phyloP scores from a whole-genome alignment of 805 yeast genomes.

The Yamadazyma akitaensis region DNA sequence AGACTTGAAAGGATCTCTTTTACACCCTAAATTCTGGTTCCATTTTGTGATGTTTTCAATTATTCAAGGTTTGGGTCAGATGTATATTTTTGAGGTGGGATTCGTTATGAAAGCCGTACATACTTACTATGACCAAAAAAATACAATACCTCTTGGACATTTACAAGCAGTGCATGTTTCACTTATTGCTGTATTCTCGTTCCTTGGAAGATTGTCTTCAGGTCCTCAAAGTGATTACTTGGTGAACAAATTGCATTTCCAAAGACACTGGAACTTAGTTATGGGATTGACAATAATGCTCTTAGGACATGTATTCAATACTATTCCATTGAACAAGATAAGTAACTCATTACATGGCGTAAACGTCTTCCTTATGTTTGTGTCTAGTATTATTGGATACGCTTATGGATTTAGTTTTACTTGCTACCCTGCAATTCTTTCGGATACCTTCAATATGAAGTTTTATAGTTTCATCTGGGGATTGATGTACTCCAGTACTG shows the following conservation, averaged over 20 bases:
- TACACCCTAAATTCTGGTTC: slow-evolving; percentile 29
- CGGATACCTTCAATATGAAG: slow-evolving; percentile 32
- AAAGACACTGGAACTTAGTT: slow-evolving; percentile 32
- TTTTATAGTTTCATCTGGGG: slow-evolving; percentile 36
- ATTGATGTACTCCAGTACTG: slow-evolving; percentile 29
- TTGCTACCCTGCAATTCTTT: slow-evolving; percentile 31
- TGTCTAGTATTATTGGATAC: slow-evolving; percentile 28
- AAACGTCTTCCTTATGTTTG: slow-evolving; percentile 20
- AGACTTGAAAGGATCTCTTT: slow-evolving; percentile 20
- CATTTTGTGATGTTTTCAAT: slow-evolving; percentile 30
- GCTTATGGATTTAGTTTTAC: slow-evolving; percentile 35
- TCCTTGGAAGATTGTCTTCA: slow-evolving; percentile 28
- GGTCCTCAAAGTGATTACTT: slow-evolving; percentile 31
- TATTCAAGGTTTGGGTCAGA: slow-evolving; percentile 37
- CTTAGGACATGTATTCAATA: slow-evolving; percentile 23
- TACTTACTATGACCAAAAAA: slow-evolving; percentile 14
- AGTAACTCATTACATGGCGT: slow-evolving; percentile 13
- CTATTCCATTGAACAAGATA: slow-evolving; percentile 15
- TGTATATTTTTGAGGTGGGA: slow-evolving; percentile 36
- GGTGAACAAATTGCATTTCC: slow-evolving; percentile 20
- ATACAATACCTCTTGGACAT: slow-evolving; percentile 15
- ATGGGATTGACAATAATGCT: slow-evolving; percentile 28
- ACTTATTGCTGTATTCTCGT: slow-evolving; percentile 28
- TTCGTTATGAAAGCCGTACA: slow-evolving; percentile 28
- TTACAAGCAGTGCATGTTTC: slow-evolving; percentile 35